phyloP scores from a whole-genome alignment of 352 stramenopile genomes.

The Globisporangium nagaii region DNA sequence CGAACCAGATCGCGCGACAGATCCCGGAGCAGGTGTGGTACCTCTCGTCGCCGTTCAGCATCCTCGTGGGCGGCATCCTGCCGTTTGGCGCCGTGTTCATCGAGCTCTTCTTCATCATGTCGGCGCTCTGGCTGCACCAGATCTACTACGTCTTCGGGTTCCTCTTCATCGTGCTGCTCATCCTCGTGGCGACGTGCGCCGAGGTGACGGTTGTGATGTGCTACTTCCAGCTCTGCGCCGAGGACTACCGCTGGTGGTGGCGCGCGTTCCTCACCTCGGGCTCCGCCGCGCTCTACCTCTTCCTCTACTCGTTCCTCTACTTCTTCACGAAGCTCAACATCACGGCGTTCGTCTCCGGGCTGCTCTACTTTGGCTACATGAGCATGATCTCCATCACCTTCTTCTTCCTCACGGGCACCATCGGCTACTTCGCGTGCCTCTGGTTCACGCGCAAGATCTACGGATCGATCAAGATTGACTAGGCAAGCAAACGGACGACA shows the following conservation, averaged over 20 bases:
- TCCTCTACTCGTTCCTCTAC: constrained; percentile 99
- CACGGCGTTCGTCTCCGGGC: constrained; percentile 85
- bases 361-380: constrained; percentile 99
- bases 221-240: constrained; percentile 99
- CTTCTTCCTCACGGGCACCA: constrained; percentile 95
- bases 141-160: constrained; percentile 99
- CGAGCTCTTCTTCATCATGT: constrained; percentile 99
- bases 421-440: constrained; percentile 97
- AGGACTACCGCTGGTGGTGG: constrained; percentile 99
- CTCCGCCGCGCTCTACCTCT: constrained; percentile 96
- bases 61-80: constrained; percentile 96
- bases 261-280: constrained; percentile 95
- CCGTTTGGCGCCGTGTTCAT: constrained; percentile 99
- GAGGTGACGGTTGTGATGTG: constrained; percentile 99
- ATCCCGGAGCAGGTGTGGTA: constrained; percentile 96
- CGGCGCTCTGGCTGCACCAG: constrained; percentile 97
- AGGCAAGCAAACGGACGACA: constrained; percentile 9
- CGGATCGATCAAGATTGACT: constrained; percentile 92
- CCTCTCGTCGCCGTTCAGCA: constrained; percentile 90
- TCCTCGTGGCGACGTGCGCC: constrained; percentile 96
- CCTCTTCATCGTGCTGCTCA: constrained; percentile 97
- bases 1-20: constrained; percentile 89
- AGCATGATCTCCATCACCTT: constrained; percentile 95
- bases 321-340: constrained; percentile 98
- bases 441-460: constrained; percentile 99